These are phyloP conservation scores for Cercospora canescens DNA, from an alignment of 2,329 filamentous ascomycete genomes.

Conservation along the genomic window DNA sequence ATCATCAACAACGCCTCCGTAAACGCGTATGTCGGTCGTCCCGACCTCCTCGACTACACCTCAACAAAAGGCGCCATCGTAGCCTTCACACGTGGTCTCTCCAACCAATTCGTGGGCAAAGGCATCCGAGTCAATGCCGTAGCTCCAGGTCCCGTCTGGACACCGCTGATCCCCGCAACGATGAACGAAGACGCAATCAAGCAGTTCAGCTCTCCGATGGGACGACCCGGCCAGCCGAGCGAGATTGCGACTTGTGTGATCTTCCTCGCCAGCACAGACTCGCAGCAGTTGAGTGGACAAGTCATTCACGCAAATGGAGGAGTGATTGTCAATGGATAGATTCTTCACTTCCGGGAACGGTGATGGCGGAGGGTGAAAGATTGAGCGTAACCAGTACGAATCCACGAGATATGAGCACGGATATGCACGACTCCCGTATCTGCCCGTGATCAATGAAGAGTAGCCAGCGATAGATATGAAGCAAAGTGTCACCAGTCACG, in stretches of 20 bases:
- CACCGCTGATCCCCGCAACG: constrained; percentile 70
- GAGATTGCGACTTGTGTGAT: constrained; percentile 82
- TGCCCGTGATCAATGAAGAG: neutral
- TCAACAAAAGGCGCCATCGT: constrained; percentile 77
- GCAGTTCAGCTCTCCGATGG: constrained; percentile 72
- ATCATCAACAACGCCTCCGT: constrained; percentile 88
- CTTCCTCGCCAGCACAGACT: constrained; percentile 75
- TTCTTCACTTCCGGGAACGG: neutral
- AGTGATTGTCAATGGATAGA: constrained; percentile 51
- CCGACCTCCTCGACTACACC: constrained; percentile 80
- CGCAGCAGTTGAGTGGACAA: constrained; percentile 73
- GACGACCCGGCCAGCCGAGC: constrained; percentile 73
- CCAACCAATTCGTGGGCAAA: constrained; percentile 70
- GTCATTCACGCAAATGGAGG: constrained; percentile 66
- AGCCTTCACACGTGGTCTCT: constrained; percentile 74
- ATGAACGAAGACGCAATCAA: constrained; percentile 72
- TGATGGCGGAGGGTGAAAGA: neutral
- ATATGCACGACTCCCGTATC: neutral
- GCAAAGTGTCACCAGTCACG: neutral
- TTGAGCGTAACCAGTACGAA: neutral
- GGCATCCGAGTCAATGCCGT: constrained; percentile 77
- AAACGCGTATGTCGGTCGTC: constrained; percentile 78
- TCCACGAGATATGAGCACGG: neutral
- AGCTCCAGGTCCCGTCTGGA: constrained; percentile 78
- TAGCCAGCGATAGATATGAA: neutral